Base-by-base conservation (phyloP, 2,329 filamentous ascomycete genomes). In the Stachybotrys elegans region DNA sequence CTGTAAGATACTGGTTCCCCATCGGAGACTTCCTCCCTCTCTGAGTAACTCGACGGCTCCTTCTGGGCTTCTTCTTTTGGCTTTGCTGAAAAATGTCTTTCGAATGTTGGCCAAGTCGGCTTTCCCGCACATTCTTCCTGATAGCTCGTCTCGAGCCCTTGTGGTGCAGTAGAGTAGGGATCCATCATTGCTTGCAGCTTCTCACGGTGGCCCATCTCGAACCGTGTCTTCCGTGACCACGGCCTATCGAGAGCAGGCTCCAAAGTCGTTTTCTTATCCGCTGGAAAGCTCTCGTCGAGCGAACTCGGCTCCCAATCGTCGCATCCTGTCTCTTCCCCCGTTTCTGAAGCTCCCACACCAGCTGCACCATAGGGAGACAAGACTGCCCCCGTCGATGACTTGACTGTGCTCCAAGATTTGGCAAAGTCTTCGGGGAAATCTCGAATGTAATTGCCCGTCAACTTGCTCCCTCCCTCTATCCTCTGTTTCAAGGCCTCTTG, bases 371-470 rank as follows among this genome's bases (percentile, higher is more conserved):
- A 53, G 6, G 61, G 58, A 17, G 53, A 45, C 6, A 63, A 40
- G 2, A 55, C 49, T 4, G 57, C 51, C 20, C 57, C 55, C 2
- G 56, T 57, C 4, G 47, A 9, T 4, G 59, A 60, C 14, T 59
- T 55, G 8, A 51, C 39, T 6, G 46, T 51, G 32, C 57, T 61
- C 74, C 73, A 76, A 1, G 66, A 65, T 5, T 56, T 55, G 1
- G 65, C 51, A 43, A 75, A 76, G 4, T 78, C 73, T 46, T 78
- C 73, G 0, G 74, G 72, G 46, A 78, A 78, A 53, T 78, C 75
- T 23, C 67, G 69, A 8, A 60, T 58, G 48, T 69, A 77, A 48
- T 71, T 74, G 4, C 74, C 75, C 8, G 70, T 75, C 40, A 77
- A 45, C 9, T 47, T 29, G 4, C 19, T 25, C 7, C 22, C 25